Base-by-base conservation (phyloP, 179 eudicot genomes). In the Heliamphora pulchella region DNA sequence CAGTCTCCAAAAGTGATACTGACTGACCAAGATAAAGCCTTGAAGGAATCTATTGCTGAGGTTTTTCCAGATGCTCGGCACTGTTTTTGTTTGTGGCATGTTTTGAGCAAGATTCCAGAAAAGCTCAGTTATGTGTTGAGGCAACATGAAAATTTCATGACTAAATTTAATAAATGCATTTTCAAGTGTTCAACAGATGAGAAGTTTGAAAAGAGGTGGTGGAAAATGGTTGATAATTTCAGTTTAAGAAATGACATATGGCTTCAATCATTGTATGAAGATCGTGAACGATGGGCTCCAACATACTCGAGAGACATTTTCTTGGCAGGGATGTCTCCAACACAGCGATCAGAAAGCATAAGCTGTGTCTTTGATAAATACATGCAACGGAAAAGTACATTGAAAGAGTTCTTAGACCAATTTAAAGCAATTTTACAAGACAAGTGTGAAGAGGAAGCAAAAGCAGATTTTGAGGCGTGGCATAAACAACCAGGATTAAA, bases 401-500 rank as follows among this genome's bases (percentile, higher is more conserved):
- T 90, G 57, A 85, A 82, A 79, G 95, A 87, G 53, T 88, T 90
- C 73, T 76, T 90, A 43, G 90, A 86, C 66, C 90, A 88, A 69
- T 90, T 83, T 78, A 86, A 85, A 75, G 31, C 58, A 58, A 61
- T 86, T 58, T 80, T 90, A 44, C 85, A 84, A 75, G 87, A 85
- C 75, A 85, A 86, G 67, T 84, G 62, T 55, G 89, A 89, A 84
- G 91, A 87, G 77, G 91, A 90, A 85, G 89, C 90, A 22, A 88
- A 86, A 79, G 88, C 90, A 61, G 90, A 90, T 78, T 88, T 86
- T 79, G 95, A 90, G 71, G 83, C 90, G 11, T 87, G 91, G 90
- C 91, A 88, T 85, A 91, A 86, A 81, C 82, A 85, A 70, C 93
- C 91, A 18, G 89, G 86, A 41, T 82, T 91, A 78, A 91, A 81